phyloP scores from a whole-genome alignment of 1,284 basidiomycete genomes.

The Ganoderma lingzhi region DNA sequence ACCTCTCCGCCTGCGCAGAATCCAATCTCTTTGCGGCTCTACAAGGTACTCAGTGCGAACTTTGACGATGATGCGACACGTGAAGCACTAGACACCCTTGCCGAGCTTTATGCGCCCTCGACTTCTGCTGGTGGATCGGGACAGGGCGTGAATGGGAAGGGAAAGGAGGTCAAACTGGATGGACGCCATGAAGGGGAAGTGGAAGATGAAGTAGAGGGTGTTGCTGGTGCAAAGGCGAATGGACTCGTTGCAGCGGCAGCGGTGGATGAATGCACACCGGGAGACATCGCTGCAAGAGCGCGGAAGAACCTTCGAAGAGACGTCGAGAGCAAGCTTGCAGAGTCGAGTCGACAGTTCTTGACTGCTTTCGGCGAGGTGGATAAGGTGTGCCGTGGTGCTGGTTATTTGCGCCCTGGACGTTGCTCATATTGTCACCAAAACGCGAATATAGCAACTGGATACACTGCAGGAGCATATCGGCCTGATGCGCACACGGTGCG shows the following conservation, averaged over 20 bases:
- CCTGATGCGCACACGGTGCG: slow-evolving; percentile 84
- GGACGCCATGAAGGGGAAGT: slow-evolving; percentile 36
- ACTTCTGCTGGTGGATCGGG: slow-evolving; percentile 13
- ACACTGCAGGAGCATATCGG: slow-evolving; percentile 78
- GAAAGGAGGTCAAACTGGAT: slow-evolving; percentile 42
- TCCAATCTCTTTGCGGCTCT: slow-evolving; percentile 84
- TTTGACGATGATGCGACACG: slow-evolving; percentile 84
- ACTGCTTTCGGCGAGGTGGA: slow-evolving; percentile 88
- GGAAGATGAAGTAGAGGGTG: slow-evolving; percentile 36
- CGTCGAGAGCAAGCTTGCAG: slow-evolving; percentile 82
- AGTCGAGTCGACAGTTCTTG: slow-evolving; percentile 84
- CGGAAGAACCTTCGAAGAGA: slow-evolving; percentile 84
- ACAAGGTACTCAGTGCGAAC: slow-evolving; percentile 87
- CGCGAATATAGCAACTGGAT: slow-evolving; percentile 71
- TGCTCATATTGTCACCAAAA: neutral
- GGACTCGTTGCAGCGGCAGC: slow-evolving; percentile 30
- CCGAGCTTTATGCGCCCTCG: slow-evolving; percentile 69
- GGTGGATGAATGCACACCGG: slow-evolving; percentile 42
- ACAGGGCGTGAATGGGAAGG: slow-evolving; percentile 30
- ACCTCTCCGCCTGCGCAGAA: slow-evolving; percentile 49
- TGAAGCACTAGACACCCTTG: slow-evolving; percentile 86
- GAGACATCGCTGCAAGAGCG: slow-evolving; percentile 71
- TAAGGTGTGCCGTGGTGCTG: slow-evolving; percentile 62
- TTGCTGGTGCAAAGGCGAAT: slow-evolving; percentile 22
- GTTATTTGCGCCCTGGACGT: neutral